These are phyloP conservation scores for Aspergillus pseudoterreus DNA, from an alignment of 2,329 filamentous ascomycete genomes.

Conservation along the genomic window DNA sequence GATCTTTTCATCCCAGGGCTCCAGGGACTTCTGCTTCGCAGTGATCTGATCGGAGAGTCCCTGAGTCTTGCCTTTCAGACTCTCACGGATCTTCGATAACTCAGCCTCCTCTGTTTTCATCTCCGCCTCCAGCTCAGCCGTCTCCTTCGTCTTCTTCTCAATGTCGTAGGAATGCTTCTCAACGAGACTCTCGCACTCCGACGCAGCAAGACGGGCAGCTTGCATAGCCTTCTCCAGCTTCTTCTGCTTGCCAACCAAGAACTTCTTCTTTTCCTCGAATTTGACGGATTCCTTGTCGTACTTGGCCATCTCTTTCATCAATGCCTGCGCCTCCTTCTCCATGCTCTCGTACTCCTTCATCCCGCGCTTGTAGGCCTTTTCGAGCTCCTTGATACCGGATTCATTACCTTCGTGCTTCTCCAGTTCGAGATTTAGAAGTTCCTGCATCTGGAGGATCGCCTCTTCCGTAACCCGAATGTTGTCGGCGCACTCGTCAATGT, in stretches of 20 bases:
- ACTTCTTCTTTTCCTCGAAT: slow-evolving; percentile 96
- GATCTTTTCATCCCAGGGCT: slow-evolving; percentile 96
- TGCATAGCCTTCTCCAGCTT: slow-evolving; percentile 87
- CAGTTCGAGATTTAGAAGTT: slow-evolving; percentile 78
- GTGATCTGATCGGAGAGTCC: slow-evolving; percentile 90
- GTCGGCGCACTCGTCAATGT: slow-evolving; percentile 81
- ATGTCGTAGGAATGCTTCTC: slow-evolving; percentile 77
- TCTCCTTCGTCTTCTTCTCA: slow-evolving; percentile 69
- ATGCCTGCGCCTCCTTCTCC: slow-evolving; percentile 73
- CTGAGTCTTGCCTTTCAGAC: slow-evolving; percentile 92
- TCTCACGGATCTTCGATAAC: slow-evolving; percentile 76
- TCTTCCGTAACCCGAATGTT: slow-evolving; percentile 87
- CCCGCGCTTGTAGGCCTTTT: slow-evolving; percentile 79
- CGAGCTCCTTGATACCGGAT: slow-evolving; percentile 82
- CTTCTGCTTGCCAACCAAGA: slow-evolving; percentile 83
- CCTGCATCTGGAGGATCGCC: slow-evolving; percentile 84
- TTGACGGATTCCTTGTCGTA: slow-evolving; percentile 97
- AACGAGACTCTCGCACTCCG: slow-evolving; percentile 73
- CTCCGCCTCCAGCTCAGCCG: slow-evolving; percentile 69
- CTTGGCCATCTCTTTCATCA: slow-evolving; percentile 83
- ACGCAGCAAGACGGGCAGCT: slow-evolving; percentile 68
- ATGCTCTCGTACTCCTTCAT: slow-evolving; percentile 77
- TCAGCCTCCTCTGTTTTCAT: slow-evolving; percentile 78
- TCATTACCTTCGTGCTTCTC: slow-evolving; percentile 89
- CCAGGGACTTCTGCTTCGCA: slow-evolving; percentile 84